Evolutionary conservation across 176 grass and related monocot species (phyloP).

Genomic region (Chloris gayana): DNA sequence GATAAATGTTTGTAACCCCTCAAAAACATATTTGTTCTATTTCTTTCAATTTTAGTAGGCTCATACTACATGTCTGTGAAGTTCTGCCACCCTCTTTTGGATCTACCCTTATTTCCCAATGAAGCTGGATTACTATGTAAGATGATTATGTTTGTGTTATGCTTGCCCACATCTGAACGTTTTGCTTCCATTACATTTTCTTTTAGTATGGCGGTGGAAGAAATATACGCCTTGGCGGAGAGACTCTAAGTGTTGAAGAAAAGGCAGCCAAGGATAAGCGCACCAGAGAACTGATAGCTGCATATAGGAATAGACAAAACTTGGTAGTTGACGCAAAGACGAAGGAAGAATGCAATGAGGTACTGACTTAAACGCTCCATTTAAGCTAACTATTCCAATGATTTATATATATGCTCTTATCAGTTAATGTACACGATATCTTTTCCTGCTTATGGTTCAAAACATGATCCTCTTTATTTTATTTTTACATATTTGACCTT

Average conservation of each 20-base stretch:
- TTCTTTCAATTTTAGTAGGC: conserved; percentile 34
- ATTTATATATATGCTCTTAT: neutral
- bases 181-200: conserved; percentile 22
- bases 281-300: conserved; percentile 56
- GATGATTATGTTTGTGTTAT: neutral
- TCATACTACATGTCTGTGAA: neutral
- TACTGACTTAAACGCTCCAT: conserved; percentile 32
- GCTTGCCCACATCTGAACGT: conserved; percentile 8
- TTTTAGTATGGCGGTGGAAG: conserved; percentile 76
- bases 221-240: conserved; percentile 63
- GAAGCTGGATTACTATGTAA: neutral
- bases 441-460: conserved; percentile 12
- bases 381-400: neutral
- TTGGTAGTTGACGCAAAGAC: conserved; percentile 57
- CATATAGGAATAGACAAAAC: conserved; percentile 60
- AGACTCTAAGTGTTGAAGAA: conserved; percentile 54
- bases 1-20: too few relatives aligned
- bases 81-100: neutral
- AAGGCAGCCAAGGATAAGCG: conserved; percentile 59
- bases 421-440: neutral
- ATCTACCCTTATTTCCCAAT: conserved; percentile 19
- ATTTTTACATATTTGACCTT: neutral
- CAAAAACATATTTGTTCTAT: neutral
- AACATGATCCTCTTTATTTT: neutral
- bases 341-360: conserved; percentile 60